Conservation (phyloP, 306 rosid species). For the Vigna reflexopilosa region DNA sequence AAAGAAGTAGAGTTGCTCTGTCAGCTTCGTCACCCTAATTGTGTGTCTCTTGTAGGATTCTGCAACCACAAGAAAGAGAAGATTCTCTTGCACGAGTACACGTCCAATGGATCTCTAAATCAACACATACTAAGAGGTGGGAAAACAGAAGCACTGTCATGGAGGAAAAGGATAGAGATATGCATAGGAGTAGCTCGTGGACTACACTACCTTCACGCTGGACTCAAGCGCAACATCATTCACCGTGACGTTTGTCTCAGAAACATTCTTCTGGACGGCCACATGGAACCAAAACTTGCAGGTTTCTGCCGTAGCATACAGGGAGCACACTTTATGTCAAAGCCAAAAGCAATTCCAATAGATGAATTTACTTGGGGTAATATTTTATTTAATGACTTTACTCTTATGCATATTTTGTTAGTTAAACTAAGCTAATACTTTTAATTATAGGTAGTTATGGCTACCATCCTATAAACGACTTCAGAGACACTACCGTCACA, state of each 20-base stretch:
- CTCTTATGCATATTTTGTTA: neutral
- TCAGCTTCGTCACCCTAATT: conserved; percentile 34
- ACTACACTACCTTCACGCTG: conserved; percentile 39
- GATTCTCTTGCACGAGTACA: conserved; percentile 3
- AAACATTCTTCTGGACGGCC: neutral
- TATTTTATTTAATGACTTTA: neutral
- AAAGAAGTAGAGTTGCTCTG: conserved; percentile 29
- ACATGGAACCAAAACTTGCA: conserved; percentile 20
- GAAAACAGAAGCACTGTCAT: neutral
- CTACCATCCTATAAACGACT: neutral
- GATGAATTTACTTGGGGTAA: neutral
- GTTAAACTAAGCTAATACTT: neutral
- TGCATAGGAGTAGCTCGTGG: conserved; percentile 25
- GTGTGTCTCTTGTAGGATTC: conserved; percentile 30
- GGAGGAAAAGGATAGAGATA: conserved; percentile 28
- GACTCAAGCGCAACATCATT: conserved; percentile 32
- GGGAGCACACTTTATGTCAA: neutral
- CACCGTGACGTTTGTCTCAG: neutral
- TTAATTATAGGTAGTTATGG: neutral
- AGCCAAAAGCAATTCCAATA: conserved; percentile 2
- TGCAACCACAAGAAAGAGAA: neutral
- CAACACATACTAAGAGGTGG: neutral
- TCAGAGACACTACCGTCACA: rapidly evolving
- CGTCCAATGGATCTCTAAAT: neutral
- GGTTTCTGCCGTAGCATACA: neutral